These are phyloP conservation scores for Sugiyamaella marilandica DNA, from an alignment of 805 yeast species.

Conservation along the genomic window DNA sequence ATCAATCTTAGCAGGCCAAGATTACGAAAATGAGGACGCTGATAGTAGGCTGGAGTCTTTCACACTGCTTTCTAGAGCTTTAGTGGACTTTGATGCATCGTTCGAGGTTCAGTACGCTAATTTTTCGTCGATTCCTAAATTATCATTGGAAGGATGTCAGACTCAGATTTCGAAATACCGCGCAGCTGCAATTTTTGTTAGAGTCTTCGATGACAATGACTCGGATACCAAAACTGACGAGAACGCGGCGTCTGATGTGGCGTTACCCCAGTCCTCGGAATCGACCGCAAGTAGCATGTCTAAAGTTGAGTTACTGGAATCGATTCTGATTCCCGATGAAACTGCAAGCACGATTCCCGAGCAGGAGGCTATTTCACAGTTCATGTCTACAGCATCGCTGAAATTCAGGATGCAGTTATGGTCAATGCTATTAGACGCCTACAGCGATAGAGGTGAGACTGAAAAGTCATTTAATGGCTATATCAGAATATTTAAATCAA, in stretches of 20 bases:
- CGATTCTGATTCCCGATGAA: constrained; percentile 33
- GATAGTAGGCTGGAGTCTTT: constrained; percentile 29
- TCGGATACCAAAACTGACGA: not conserved
- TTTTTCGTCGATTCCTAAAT: constrained; percentile 52
- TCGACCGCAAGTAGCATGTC: not conserved
- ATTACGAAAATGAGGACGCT: constrained; percentile 32
- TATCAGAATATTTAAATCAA: constrained; percentile 40
- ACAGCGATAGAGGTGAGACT: constrained; percentile 38
- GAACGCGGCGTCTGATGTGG: not conserved
- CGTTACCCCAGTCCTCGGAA: not conserved
- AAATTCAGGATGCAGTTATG: constrained; percentile 69
- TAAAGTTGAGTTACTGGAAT: constrained; percentile 26
- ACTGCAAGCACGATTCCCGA: constrained; percentile 27
- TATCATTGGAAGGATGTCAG: constrained; percentile 47
- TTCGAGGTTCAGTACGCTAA: constrained; percentile 49
- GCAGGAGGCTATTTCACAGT: constrained; percentile 51
- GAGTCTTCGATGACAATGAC: constrained; percentile 34
- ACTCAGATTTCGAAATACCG: constrained; percentile 66
- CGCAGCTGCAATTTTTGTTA: constrained; percentile 62
- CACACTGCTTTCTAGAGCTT: constrained; percentile 19
- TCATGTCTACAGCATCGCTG: constrained; percentile 59
- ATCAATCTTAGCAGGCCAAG: constrained; percentile 41
- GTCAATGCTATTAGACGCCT: constrained; percentile 62
- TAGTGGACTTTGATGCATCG: constrained; percentile 10
- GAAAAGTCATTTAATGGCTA: constrained; percentile 47